Conservation (phyloP, 2,329 filamentous ascomycete species). For the Hortaea sp. region DNA sequence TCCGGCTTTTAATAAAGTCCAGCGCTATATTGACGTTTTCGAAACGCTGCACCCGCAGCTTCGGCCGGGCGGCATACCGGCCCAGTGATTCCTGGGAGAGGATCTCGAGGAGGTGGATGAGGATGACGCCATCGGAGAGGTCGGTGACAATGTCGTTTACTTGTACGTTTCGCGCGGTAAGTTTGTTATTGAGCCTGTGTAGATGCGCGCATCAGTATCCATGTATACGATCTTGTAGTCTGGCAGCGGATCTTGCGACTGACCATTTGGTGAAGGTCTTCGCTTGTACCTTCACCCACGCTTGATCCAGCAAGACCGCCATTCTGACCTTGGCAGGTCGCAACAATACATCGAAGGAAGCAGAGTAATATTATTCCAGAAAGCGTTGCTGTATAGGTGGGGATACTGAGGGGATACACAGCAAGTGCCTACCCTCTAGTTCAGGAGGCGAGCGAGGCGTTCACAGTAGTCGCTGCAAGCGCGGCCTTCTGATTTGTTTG, state of each 20-base stretch:
- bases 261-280: constrained; percentile 10
- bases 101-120: constrained; percentile 95
- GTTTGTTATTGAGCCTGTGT: constrained; percentile 80
- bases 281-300: constrained; percentile 11
- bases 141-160: constrained; percentile 83
- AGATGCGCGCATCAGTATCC: background rate
- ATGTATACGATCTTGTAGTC: background rate
- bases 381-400: background rate
- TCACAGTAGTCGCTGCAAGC: background rate
- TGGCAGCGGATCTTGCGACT: background rate
- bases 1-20: constrained; percentile 78
- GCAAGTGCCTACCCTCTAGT: background rate
- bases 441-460: background rate
- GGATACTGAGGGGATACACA: background rate
- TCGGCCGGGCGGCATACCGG: constrained; percentile 91
- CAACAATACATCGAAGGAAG: background rate
- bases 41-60: constrained; percentile 90
- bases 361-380: background rate
- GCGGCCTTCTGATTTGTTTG: background rate
- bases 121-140: constrained; percentile 85
- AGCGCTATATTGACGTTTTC: constrained; percentile 96
- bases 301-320: constrained; percentile 9
- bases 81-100: constrained; percentile 90
- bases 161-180: constrained; percentile 65
- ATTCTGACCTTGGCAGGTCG: background rate